Evolutionary conservation across 2,329 filamentous ascomycete genomes (phyloP).

Genomic region (Lecanicillium sp.): DNA sequence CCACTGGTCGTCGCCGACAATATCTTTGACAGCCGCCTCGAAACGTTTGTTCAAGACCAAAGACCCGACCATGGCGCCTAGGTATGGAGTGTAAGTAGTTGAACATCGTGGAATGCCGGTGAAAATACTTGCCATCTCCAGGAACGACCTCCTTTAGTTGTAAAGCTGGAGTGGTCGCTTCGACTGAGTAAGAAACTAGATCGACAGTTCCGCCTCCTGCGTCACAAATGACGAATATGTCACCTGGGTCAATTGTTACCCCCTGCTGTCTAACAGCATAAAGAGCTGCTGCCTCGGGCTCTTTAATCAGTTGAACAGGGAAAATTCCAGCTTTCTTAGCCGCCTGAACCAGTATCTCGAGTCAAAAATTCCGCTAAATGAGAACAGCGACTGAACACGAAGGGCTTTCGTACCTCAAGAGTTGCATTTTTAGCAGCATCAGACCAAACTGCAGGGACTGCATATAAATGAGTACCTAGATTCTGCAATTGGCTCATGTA

Average conservation of each 20-base stretch:
- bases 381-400: not conserved
- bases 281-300: constrained; percentile 13
- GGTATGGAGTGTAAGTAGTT: not conserved
- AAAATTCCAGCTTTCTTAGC: constrained; percentile 10
- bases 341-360: constrained; percentile 8
- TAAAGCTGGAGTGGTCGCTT: constrained; percentile 13
- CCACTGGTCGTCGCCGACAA: constrained; percentile 13
- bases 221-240: constrained; percentile 17
- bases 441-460: constrained; percentile 14
- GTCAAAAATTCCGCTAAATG: too few species aligned
- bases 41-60: constrained; percentile 16
- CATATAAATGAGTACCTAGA: not conserved
- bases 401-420: constrained; percentile 8
- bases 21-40: constrained; percentile 8
- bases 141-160: constrained; percentile 17
- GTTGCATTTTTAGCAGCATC: constrained; percentile 13
- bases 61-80: constrained; percentile 17
- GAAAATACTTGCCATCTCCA: too few species aligned
- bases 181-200: constrained; percentile 23
- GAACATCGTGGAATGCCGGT: constrained; percentile 8
- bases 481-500: not conserved
- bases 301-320: constrained; percentile 12
- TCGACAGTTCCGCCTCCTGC: constrained; percentile 21
- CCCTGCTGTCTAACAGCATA: constrained; percentile 10
- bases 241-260: constrained; percentile 3